phyloP scores from a whole-genome alignment of 1,284 basidiomycete species.

The Malassezia restricta region DNA sequence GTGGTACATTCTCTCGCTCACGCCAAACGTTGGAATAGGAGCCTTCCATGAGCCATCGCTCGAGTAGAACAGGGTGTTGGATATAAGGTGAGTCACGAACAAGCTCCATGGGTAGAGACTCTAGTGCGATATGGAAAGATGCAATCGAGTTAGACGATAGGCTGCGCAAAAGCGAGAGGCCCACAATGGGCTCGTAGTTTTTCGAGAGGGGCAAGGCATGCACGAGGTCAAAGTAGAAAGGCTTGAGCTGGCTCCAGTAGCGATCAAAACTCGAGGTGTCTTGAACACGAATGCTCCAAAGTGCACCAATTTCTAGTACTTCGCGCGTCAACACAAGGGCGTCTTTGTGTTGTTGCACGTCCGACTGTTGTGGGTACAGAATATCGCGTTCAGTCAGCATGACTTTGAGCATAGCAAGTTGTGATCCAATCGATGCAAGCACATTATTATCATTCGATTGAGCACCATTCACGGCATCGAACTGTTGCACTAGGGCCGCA shows the following conservation, averaged over 20 bases:
- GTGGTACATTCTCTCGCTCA: constrained; percentile 62
- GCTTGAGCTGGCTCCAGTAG: constrained; percentile 81
- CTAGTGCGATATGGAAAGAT: constrained; percentile 96
- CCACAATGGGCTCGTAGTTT: constrained; percentile 75
- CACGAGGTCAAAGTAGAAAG: constrained; percentile 77
- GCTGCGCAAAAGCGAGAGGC: constrained; percentile 82
- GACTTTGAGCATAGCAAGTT: constrained; percentile 52
- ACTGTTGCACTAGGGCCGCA: neutral
- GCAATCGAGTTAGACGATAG: constrained; percentile 92
- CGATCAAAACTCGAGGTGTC: constrained; percentile 86
- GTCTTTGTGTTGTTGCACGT: constrained; percentile 5
- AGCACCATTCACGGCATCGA: neutral
- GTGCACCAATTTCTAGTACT: constrained; percentile 86
- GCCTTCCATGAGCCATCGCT: constrained; percentile 97
- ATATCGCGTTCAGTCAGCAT: constrained; percentile 65
- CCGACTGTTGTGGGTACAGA: constrained; percentile 53
- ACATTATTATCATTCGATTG: neutral
- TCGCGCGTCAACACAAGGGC: constrained; percentile 55
- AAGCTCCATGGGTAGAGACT: constrained; percentile 56
- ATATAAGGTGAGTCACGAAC: constrained; percentile 29
- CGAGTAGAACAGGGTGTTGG: constrained; percentile 49
- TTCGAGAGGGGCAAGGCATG: constrained; percentile 63
- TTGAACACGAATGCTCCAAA: constrained; percentile 74
- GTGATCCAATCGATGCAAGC: constrained; percentile 15
- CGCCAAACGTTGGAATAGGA: constrained; percentile 97